phyloP scores from a whole-genome alignment of 1,139 yeast genomes.

The Magnusiomyces tetraspermus region DNA sequence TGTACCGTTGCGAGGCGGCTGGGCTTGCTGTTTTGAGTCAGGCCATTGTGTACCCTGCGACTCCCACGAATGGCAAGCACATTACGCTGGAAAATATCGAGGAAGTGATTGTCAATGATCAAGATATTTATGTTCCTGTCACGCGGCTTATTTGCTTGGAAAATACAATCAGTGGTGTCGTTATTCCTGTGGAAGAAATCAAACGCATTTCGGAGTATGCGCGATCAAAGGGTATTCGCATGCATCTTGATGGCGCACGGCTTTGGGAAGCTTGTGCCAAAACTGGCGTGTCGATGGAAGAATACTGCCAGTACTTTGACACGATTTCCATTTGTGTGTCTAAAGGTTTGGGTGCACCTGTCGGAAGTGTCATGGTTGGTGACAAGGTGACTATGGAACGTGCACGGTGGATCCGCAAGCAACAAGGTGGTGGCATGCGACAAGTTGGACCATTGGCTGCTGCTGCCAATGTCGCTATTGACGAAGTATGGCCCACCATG shows the following conservation, averaged over 20 bases:
- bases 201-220: slow-evolving; percentile 66
- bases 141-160: slow-evolving; percentile 78
- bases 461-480: slow-evolving; percentile 74
- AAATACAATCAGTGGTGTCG: slow-evolving; percentile 77
- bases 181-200: slow-evolving; percentile 76
- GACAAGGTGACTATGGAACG: slow-evolving; percentile 48
- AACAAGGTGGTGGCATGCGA: slow-evolving; percentile 91
- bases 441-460: slow-evolving; percentile 77
- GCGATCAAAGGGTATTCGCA: slow-evolving; percentile 46
- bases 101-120: slow-evolving; percentile 57
- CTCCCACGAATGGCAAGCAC: slow-evolving; percentile 63
- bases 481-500: slow-evolving; percentile 58
- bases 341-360: slow-evolving; percentile 89
- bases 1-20: slow-evolving; percentile 77
- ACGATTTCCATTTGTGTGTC: slow-evolving; percentile 83
- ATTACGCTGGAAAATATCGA: slow-evolving; percentile 73
- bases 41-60: slow-evolving; percentile 84
- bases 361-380: slow-evolving; percentile 84
- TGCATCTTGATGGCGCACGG: slow-evolving; percentile 95
- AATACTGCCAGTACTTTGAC: slow-evolving; percentile 75
- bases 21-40: slow-evolving; percentile 84
- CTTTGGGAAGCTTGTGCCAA: slow-evolving; percentile 82
- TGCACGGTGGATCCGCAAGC: slow-evolving; percentile 84
- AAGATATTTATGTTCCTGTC: slow-evolving; percentile 83
- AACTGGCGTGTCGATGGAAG: slow-evolving; percentile 57